A percentile compares a stretch with the other conserved stretches of the same genome.
Conservation (phyloP, 169 alveolate genomes). For the Cryptosporidium muris region DNA sequence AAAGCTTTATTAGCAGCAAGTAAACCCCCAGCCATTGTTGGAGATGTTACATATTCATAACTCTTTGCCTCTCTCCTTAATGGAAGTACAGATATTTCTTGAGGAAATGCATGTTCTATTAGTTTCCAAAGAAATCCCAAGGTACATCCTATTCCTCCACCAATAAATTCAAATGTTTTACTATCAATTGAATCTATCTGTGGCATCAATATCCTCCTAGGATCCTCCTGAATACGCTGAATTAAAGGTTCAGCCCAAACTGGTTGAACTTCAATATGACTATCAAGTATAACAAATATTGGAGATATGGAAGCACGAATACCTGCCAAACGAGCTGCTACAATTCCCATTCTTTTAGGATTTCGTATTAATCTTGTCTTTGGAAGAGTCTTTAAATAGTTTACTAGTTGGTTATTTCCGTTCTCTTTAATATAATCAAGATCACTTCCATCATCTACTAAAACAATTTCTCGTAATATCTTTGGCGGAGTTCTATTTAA, state of each 20-base stretch:
- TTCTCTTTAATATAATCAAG: slow-evolving; percentile 48
- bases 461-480: slow-evolving; percentile 73
- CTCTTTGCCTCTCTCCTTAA: slow-evolving; percentile 55
- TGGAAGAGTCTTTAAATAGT: slow-evolving; percentile 66
- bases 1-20: slow-evolving; percentile 75
- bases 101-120: slow-evolving; percentile 77
- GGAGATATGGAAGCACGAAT: slow-evolving; percentile 72
- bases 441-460: slow-evolving; percentile 77
- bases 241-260: slow-evolving; percentile 80
- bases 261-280: slow-evolving; percentile 78
- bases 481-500: slow-evolving; percentile 77
- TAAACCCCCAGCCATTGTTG: slow-evolving; percentile 80
- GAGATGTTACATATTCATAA: slow-evolving; percentile 75
- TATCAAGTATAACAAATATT: slow-evolving; percentile 76
- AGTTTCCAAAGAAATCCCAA: slow-evolving; percentile 78
- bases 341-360: slow-evolving; percentile 76
- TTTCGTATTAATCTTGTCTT: slow-evolving; percentile 75
- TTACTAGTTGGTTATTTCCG: slow-evolving; percentile 52
- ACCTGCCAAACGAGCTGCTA: slow-evolving; percentile 79
- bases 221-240: slow-evolving; percentile 71
- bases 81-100: slow-evolving; percentile 48
- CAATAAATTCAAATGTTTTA: slow-evolving; percentile 71
- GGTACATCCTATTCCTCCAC: slow-evolving; percentile 81
- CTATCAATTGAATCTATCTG: slow-evolving; percentile 78
- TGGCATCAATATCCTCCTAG: slow-evolving; percentile 78